Conservation (phyloP, 31 red algal species). For the Porphyra umbilicalis region DNA sequence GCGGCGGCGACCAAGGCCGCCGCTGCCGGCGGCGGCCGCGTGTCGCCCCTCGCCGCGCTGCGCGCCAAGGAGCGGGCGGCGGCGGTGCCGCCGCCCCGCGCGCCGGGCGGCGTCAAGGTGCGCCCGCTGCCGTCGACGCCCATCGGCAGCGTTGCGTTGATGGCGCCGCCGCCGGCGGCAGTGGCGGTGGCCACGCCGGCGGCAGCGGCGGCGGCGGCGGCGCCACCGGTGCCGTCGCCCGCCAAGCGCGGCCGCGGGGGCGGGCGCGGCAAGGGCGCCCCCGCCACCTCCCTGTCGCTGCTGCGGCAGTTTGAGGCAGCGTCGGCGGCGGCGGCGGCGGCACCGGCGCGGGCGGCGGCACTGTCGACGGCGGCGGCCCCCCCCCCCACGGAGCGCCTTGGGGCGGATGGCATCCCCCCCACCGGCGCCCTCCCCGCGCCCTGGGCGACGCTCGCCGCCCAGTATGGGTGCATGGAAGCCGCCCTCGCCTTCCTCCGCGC, state of each 20-base stretch:
- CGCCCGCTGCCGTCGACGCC: background rate
- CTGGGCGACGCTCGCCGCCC: background rate
- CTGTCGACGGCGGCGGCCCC: background rate
- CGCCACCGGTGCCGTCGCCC: no score
- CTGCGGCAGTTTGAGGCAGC: background rate
- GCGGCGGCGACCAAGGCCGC: no score
- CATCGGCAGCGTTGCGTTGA: no score
- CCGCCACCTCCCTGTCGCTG: background rate
- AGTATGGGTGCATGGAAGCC: background rate
- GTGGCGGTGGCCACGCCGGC: background rate
- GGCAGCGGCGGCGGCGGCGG: background rate
- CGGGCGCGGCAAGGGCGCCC: background rate
- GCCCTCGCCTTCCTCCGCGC: background rate
- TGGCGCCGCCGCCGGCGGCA: no score
- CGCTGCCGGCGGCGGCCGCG: background rate
- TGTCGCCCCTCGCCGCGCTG: background rate
- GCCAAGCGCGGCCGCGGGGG: background rate
- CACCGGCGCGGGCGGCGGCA: background rate
- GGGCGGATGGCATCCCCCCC: background rate
- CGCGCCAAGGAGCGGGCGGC: background rate
- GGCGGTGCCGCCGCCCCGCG: background rate
- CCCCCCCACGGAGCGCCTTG: no score
- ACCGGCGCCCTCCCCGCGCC: background rate
- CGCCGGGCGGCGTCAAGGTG: background rate
- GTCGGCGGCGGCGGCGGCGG: background rate